These are phyloP conservation scores for Bacterosira constricta DNA, from an alignment of 108 stramenopile genomes.

Conservation along the genomic window DNA sequence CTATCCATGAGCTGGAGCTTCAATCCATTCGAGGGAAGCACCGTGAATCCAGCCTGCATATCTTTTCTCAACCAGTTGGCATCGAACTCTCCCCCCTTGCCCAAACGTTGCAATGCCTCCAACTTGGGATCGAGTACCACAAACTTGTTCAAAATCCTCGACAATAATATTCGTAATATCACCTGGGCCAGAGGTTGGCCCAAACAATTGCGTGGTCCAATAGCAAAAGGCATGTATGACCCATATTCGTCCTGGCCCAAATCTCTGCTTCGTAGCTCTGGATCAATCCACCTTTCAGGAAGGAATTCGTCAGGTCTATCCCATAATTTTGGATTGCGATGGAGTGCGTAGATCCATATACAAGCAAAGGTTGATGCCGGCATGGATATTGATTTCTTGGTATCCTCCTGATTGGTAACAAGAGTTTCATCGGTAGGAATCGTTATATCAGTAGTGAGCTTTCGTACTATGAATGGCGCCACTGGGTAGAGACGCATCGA, in stretches of 20 bases:
- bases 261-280: conserved; percentile 43
- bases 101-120: conserved; percentile 25
- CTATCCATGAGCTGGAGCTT: conserved; percentile 40
- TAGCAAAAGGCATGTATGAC: conserved; percentile 91
- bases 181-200: conserved; percentile 92
- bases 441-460: conserved; percentile 61
- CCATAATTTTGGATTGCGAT: conserved; percentile 88
- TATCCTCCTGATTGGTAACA: conserved; percentile 2
- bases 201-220: conserved; percentile 90
- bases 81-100: conserved; percentile 8
- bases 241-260: conserved; percentile 65
- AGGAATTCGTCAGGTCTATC: conserved; percentile 81
- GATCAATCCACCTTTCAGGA: conserved; percentile 87
- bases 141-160: conserved; percentile 63
- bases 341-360: conserved; percentile 94
- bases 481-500: conserved; percentile 93
- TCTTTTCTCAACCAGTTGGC: conserved; percentile 67
- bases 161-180: conserved; percentile 78
- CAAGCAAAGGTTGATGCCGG: conserved; percentile 81
- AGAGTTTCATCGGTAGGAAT: conserved; percentile 21
- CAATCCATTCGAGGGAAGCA: conserved; percentile 88
- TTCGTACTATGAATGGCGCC: conserved; percentile 90
- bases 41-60: conserved; percentile 96
- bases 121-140: conserved; percentile 57
- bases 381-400: conserved; percentile 36